Evolutionary conservation across 1,284 basidiomycete genomes (phyloP).

Genomic region (Bondarzewia mesenterica): DNA sequence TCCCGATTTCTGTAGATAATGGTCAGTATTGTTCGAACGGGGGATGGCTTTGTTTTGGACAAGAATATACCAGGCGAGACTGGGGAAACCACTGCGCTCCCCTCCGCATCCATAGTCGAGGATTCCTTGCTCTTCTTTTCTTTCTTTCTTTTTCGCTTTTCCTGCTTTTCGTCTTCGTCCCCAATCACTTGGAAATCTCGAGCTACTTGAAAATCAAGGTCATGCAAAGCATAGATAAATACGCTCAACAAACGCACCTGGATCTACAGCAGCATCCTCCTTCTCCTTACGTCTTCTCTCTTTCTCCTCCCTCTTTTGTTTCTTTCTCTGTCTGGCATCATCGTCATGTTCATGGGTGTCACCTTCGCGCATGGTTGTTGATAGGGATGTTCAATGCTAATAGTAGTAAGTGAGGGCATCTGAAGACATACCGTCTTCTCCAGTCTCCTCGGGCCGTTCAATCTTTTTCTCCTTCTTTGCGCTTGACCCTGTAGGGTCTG

Average conservation of each 20-base stretch:
- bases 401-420: not conserved
- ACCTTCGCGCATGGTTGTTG: too few relatives aligned
- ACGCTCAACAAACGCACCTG: constrained; percentile 10
- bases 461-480: not conserved
- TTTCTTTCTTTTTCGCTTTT: constrained; percentile 20
- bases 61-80: not conserved
- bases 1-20: too few relatives aligned
- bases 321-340: constrained; percentile 1
- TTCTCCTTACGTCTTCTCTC: constrained; percentile 10
- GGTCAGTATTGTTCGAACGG: too few relatives aligned
- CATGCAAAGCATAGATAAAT: constrained; percentile 16
- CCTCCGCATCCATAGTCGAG: not conserved
- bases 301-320: constrained; percentile 8
- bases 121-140: constrained; percentile 15
- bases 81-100: not conserved
- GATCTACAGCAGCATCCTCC: constrained; percentile 5
- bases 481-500: not conserved
- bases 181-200: not conserved
- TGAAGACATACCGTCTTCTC: not conserved
- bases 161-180: constrained; percentile 19
- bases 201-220: not conserved
- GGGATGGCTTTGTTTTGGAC: too few relatives aligned
- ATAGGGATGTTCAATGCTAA: not conserved
- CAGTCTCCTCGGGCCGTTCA: not conserved
- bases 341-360: too few relatives aligned